phyloP scores from a whole-genome alignment of 2,329 filamentous ascomycete species.

The Fusarium transvaalense region DNA sequence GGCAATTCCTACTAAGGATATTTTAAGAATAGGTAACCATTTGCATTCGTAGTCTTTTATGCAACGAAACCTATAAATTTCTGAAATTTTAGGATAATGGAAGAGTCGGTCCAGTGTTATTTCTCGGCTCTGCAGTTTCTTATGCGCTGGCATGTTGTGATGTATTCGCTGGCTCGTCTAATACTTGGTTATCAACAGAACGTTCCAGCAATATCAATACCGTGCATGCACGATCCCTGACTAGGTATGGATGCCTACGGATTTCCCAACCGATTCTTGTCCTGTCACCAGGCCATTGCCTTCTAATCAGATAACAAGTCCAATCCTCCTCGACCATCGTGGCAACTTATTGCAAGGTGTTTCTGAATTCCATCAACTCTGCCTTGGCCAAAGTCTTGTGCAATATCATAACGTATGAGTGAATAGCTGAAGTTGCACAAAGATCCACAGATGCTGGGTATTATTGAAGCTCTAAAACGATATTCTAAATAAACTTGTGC shows the following conservation, averaged over 20 bases:
- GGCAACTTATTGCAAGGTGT: too few species aligned
- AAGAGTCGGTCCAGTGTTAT: neutral
- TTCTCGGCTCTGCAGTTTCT: neutral
- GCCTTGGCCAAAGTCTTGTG: neutral
- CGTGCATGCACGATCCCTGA: slow-evolving; percentile 6
- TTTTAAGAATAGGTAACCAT: neutral
- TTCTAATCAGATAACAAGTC: neutral
- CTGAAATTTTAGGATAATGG: neutral
- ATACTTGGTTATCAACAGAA: slow-evolving; percentile 3
- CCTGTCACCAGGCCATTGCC: neutral
- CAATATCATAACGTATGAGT: neutral
- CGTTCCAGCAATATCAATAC: slow-evolving; percentile 7
- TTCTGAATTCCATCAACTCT: neutral
- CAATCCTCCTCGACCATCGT: neutral
- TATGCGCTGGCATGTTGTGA: slow-evolving; percentile 7
- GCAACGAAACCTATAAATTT: neutral
- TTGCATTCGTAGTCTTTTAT: neutral
- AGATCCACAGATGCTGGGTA: neutral
- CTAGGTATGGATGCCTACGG: neutral
- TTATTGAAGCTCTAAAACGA: neutral
- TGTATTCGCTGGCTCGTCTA: slow-evolving; percentile 8
- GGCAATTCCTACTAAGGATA: neutral
- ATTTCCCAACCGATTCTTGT: neutral
- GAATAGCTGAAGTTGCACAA: too few species aligned
- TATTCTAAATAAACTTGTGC: neutral